Evolutionary conservation across 345 rosid species (phyloP).

Genomic region (Boechera retrofracta): DNA sequence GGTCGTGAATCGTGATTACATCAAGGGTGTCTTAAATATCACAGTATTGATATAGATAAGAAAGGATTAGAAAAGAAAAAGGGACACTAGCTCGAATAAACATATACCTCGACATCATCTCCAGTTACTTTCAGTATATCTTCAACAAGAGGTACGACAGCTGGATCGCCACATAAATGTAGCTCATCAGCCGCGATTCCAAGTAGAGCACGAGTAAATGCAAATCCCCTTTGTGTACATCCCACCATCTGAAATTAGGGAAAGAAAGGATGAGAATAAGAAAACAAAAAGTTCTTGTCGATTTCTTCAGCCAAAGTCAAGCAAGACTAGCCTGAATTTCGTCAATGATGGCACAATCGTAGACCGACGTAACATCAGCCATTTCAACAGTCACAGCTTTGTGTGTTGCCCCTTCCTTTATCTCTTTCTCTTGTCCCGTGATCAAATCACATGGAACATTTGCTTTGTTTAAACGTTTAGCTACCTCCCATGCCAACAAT

Average conservation of each 20-base stretch:
- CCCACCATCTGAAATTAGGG: slow-evolving; percentile 70
- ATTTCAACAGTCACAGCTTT: slow-evolving; percentile 94
- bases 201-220: slow-evolving; percentile 91
- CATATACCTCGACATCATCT: slow-evolving; percentile 73
- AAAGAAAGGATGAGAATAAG: neutral
- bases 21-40: slow-evolving; percentile 10
- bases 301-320: slow-evolving; percentile 2
- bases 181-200: slow-evolving; percentile 87
- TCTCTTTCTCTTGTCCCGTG: slow-evolving; percentile 92
- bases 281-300: neutral
- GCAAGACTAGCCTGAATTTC: slow-evolving; percentile 77
- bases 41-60: neutral
- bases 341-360: slow-evolving; percentile 84
- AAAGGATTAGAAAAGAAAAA: neutral
- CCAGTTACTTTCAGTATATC: slow-evolving; percentile 80
- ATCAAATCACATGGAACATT: slow-evolving; percentile 87
- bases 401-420: slow-evolving; percentile 89
- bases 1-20: neutral
- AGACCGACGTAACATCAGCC: slow-evolving; percentile 74
- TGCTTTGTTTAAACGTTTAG: slow-evolving; percentile 81
- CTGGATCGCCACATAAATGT: slow-evolving; percentile 95
- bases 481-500: slow-evolving; percentile 96
- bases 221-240: slow-evolving; percentile 79
- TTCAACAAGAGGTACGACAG: slow-evolving; percentile 80
- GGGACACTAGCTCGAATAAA: slow-evolving; percentile 5